These are phyloP conservation scores for Beauveria sp. DNA, from an alignment of 2,329 filamentous ascomycete species.

Conservation along the genomic window DNA sequence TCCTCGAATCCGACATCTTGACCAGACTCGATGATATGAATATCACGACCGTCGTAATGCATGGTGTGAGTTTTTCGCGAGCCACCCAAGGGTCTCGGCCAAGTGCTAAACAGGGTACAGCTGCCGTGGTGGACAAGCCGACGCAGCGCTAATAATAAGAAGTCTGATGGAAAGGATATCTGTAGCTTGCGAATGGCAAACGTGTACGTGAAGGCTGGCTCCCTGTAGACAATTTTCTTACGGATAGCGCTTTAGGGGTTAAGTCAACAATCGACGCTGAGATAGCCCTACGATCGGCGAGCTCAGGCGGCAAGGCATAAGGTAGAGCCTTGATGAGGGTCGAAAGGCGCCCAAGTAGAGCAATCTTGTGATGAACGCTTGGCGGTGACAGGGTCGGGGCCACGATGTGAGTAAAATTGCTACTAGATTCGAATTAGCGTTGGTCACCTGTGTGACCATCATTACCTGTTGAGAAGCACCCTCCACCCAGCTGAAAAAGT, in stretches of 20 bases:
- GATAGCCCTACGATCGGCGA: not conserved
- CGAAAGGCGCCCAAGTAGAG: not conserved
- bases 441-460: no score
- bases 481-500: slow-evolving; percentile 2
- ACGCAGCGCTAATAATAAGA: not conserved
- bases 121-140: not conserved
- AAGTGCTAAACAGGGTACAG: not conserved
- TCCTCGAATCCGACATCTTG: slow-evolving; percentile 2
- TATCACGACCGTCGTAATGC: not conserved
- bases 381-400: not conserved
- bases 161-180: not conserved
- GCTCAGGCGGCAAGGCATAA: not conserved
- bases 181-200: not conserved
- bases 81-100: not conserved
- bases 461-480: no score
- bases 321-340: not conserved
- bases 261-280: not conserved
- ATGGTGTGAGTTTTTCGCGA: not conserved
- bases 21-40: slow-evolving; percentile 9
- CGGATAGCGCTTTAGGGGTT: not conserved
- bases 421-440: slow-evolving; percentile 1
- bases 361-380: not conserved
- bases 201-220: not conserved
- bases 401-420: not conserved
- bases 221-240: not conserved